Base-by-base conservation (phyloP, 176 grass and related monocot species). In the Carex myosuroides region DNA sequence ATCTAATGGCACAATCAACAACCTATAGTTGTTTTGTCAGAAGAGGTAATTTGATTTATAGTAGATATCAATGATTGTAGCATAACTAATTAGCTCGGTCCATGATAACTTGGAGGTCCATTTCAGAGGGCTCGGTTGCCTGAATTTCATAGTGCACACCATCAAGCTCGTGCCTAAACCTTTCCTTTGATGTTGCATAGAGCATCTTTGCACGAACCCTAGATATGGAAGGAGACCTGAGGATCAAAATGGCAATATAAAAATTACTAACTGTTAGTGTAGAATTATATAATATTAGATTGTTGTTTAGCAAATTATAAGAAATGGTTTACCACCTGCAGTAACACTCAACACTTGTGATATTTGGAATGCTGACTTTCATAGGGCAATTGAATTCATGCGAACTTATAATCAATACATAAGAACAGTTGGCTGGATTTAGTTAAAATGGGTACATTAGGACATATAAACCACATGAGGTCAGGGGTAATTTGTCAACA, bases 71-170 rank as follows among this genome's bases (percentile, higher is more conserved):
- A 12, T 62, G 1, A 35, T 65, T 22, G 12, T 20, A 41, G 14
- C 17, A 26, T 64, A 67, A 30, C 87, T 89, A 99, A 84, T 93
- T 92, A 64, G 96, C 96, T 46, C 96, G 79, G 30, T 99, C 91
- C 1, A 90, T 82, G n/a, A 99, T 88, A 46, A 93, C 87, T 13
- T 93, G 89, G 8, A 99, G 52, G 66, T 95, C 93, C 89, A 94
- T 76, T 87, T 99, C 96, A 0, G 96, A 63, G 22, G 91, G 91
- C 30, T 99, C 96, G 1, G 96, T 99, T 22, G 96, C 96, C 79
- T 99, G 96, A 85, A 99, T 99, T 86, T 99, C 96, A 3, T 98
- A 98, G 86, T 98, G 95, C 14, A 98, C 90, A 3, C 95, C 95
- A 60, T 98, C 92, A 10, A 99, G 85, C 63, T 99, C 96, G n/a